These are phyloP conservation scores for barley (Hordeum vulgare) DNA, from an alignment of 176 grass and related monocot species.

Conservation along the genomic window DNA sequence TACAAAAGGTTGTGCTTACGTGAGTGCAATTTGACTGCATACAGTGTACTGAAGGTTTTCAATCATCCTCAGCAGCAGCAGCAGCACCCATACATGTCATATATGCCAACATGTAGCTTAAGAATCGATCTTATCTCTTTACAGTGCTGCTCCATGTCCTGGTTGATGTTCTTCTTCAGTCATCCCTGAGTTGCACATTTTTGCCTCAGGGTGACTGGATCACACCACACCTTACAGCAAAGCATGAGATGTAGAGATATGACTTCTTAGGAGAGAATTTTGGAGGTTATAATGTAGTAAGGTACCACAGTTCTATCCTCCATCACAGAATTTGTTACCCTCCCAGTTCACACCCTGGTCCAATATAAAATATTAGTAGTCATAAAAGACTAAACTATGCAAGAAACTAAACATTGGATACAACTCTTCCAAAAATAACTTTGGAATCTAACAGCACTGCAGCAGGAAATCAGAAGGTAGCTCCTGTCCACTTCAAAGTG, in stretches of 20 bases:
- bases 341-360: conserved; percentile 55
- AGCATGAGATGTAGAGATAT: not conserved
- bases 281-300: not conserved
- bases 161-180: not conserved
- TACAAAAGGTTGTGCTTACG: conserved; percentile 3
- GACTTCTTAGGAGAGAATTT: not conserved
- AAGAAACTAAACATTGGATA: not conserved
- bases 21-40: not conserved
- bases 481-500: not conserved
- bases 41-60: not conserved
- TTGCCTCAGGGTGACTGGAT: not conserved
- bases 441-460: not conserved
- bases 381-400: conserved; percentile 5
- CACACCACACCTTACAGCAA: not conserved
- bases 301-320: conserved; percentile 35
- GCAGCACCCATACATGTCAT: conserved; percentile 6
- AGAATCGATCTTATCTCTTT: not conserved
- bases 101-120: not conserved
- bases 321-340: conserved; percentile 48
- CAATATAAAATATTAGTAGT: conserved; percentile 29
- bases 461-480: not conserved
- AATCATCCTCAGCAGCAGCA: not conserved
- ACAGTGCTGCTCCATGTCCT: not conserved
- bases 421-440: not conserved
- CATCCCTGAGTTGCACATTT: not conserved